These are phyloP conservation scores for Wakefieldia striispora DNA, from an alignment of 768 basidiomycete genomes.

Conservation along the genomic window DNA sequence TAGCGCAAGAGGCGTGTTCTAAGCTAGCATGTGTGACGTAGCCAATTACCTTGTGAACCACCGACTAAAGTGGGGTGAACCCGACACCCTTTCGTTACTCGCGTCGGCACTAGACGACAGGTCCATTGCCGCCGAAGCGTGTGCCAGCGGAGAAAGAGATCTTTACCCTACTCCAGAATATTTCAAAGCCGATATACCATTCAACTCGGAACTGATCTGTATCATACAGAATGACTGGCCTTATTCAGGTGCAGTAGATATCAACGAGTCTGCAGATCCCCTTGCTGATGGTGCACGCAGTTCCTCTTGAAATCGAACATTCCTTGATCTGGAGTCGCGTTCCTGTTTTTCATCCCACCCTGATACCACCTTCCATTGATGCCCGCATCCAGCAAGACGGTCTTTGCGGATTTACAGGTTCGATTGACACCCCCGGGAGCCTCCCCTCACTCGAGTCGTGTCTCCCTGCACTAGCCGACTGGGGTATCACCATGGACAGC, in stretches of 20 bases:
- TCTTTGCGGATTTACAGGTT: slow-evolving; percentile 79
- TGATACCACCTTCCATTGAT: slow-evolving; percentile 51
- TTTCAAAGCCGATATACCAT: slow-evolving; percentile 63
- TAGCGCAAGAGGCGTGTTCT: neutral
- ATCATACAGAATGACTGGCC: slow-evolving; percentile 88
- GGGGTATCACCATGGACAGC: slow-evolving; percentile 64
- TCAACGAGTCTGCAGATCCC: neutral
- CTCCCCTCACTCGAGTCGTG: slow-evolving; percentile 57
- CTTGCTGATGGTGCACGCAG: slow-evolving; percentile 28
- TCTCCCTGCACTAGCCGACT: slow-evolving; percentile 64
- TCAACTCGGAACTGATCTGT: slow-evolving; percentile 49
- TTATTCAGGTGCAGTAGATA: slow-evolving; percentile 59
- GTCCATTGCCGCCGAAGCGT: slow-evolving; percentile 17
- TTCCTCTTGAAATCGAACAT: slow-evolving; percentile 73
- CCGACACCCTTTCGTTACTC: slow-evolving; percentile 61
- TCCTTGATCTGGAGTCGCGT: slow-evolving; percentile 74
- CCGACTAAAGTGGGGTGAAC: slow-evolving; percentile 75
- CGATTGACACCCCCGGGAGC: slow-evolving; percentile 49
- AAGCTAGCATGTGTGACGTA: slow-evolving; percentile 24
- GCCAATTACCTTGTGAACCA: slow-evolving; percentile 70
- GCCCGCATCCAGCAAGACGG: slow-evolving; percentile 71
- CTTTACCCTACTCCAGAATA: slow-evolving; percentile 41
- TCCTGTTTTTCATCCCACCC: slow-evolving; percentile 62
- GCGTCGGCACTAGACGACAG: slow-evolving; percentile 47
- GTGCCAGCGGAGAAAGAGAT: neutral